phyloP scores from a whole-genome alignment of 1,139 yeast genomes.

The Suzukiozyma palmioleophila region DNA sequence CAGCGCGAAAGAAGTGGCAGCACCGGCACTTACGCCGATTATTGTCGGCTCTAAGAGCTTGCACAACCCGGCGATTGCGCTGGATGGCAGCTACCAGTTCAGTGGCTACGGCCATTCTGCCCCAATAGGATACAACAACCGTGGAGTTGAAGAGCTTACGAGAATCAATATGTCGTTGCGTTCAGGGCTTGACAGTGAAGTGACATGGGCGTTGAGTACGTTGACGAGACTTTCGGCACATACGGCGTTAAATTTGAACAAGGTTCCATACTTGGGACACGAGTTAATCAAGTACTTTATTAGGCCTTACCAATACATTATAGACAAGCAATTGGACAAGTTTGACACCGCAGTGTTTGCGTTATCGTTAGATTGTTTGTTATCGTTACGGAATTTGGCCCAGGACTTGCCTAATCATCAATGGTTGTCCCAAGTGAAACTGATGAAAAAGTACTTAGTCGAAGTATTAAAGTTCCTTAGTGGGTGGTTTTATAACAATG shows the following conservation, averaged over 20 bases:
- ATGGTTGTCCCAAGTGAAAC: slow-evolving; percentile 55
- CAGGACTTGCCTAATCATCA: slow-evolving; percentile 85
- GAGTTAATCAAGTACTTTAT: slow-evolving; percentile 45
- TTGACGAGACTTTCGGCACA: slow-evolving; percentile 54
- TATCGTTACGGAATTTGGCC: slow-evolving; percentile 72
- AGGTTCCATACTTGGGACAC: slow-evolving; percentile 44
- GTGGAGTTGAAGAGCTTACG: slow-evolving; percentile 53
- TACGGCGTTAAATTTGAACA: slow-evolving; percentile 49
- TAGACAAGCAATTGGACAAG: slow-evolving; percentile 18
- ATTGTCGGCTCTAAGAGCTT: slow-evolving; percentile 1
- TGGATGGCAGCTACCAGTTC: slow-evolving; percentile 4
- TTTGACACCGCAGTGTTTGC: slow-evolving; percentile 33
- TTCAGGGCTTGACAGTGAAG: slow-evolving; percentile 55
- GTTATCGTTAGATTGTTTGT: slow-evolving; percentile 55
- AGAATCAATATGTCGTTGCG: slow-evolving; percentile 63
- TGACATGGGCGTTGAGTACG: slow-evolving; percentile 62
- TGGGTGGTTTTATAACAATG: slow-evolving; percentile 30
- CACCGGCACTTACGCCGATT: background rate
- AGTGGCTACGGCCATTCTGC: slow-evolving; percentile 13
- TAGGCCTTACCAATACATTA: slow-evolving; percentile 25
- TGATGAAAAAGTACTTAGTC: slow-evolving; percentile 42
- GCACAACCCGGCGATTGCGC: slow-evolving; percentile 6
- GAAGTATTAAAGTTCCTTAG: slow-evolving; percentile 48
- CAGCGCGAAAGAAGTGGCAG: background rate
- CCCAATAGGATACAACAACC: slow-evolving; percentile 43